Evolutionary conservation across 768 basidiomycete genomes (phyloP), one percentile per base, ranked within the genome.

Genomic region (Hysterangium stoloniferum): DNA sequence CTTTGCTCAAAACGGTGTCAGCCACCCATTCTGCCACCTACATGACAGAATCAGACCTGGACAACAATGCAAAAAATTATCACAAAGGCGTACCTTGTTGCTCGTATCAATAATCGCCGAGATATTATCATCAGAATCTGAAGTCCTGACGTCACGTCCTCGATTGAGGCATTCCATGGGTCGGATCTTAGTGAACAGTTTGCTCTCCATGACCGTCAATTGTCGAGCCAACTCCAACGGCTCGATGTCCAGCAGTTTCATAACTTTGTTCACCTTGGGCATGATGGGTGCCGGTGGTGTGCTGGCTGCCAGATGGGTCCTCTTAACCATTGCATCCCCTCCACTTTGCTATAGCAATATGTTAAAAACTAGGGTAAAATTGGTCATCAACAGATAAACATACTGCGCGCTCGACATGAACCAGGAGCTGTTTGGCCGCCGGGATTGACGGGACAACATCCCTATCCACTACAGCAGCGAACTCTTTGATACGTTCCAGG

Each of bases 11-110:
- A n/a, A 96, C 79, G 2, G 82, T 74, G 56, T 91, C 85, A 2
- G 86, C 86, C 9, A 96, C 91, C 92, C 92, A 96, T 57, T 86
- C 81, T 6, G 93, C 91, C 62, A 95, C 86, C 92, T 93, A 57
- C 8, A 31, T 3, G 52, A 54, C 31, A 36, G 31, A 41, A 35
- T 52, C 8, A 36, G 34, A 56, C n/a, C 33, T 17, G 25, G 27
- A 43, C n/a, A 7, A 17, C 6, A 20, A 6, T 13, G 19, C 32
- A 8, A 11, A 1, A 11, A 2, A 31, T 31, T 32, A 31, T 19
- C 12, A 41, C 9, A 17, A 17, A 32, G 31, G 66, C 78, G 6
- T 56, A 90, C 87, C 63, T 85, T 75, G 61, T 96, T 96, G 52
- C 85, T 89, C 19, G 87, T 85, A 59, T 86, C 82, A 55, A 96